Conservation (phyloP, 2,329 filamentous ascomycete genomes). For the Arachnomyces sp. region DNA sequence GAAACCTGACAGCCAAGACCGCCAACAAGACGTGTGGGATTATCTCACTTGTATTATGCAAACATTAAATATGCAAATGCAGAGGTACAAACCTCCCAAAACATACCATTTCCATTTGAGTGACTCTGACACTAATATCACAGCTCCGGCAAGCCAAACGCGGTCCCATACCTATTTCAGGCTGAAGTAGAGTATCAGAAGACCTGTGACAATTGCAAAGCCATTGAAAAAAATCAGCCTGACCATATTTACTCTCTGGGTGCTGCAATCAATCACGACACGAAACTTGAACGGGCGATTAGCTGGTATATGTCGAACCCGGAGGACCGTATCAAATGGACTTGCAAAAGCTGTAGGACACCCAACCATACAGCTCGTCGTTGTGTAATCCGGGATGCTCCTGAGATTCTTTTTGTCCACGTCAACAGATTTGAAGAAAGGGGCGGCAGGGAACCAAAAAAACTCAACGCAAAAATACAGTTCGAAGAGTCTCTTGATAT, state of each 20-base stretch:
- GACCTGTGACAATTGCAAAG: too few relatives aligned
- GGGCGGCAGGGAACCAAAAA: neutral
- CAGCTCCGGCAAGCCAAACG: too few relatives aligned
- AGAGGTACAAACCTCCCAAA: neutral
- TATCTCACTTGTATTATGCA: conserved; percentile 6
- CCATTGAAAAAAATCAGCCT: too few relatives aligned
- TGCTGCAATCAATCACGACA: neutral
- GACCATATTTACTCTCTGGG: neutral
- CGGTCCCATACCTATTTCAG: too few relatives aligned
- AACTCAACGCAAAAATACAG: conserved; percentile 2
- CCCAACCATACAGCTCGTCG: neutral
- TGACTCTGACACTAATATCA: too few relatives aligned
- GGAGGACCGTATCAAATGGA: neutral
- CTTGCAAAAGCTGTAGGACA: neutral
- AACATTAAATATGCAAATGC: conserved; percentile 1
- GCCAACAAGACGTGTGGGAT: conserved; percentile 9
- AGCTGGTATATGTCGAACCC: neutral
- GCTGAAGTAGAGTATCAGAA: too few relatives aligned
- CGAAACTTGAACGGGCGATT: conserved; percentile 1
- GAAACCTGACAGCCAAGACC: neutral
- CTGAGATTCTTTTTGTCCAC: conserved; percentile 11
- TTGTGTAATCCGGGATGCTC: conserved; percentile 8
- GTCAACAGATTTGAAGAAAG: conserved; percentile 5
- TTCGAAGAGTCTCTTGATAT: conserved; percentile 10
- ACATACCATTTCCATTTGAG: too few relatives aligned